phyloP scores from a whole-genome alignment of 2,329 filamentous ascomycete genomes.

The Sporothrix phasma region DNA sequence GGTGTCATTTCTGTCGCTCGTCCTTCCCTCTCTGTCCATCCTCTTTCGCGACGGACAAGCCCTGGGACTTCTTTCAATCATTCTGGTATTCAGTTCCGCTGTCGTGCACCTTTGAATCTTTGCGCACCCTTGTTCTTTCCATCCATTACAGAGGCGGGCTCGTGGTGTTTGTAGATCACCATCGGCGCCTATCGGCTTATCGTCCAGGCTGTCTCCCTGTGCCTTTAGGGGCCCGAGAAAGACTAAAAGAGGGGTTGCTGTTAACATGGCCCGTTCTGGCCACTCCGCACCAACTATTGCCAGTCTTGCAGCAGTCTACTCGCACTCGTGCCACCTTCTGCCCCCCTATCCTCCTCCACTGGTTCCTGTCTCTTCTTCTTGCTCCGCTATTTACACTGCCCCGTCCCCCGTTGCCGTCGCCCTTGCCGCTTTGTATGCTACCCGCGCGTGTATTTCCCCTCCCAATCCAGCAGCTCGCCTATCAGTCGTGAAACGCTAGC shows the following conservation, averaged over 20 bases:
- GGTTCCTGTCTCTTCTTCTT: neutral
- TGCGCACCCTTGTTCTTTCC: no score
- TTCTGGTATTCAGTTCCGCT: no score
- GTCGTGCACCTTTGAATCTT: no score
- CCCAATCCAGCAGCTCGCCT: neutral
- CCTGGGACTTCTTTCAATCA: no score
- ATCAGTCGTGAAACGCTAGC: neutral
- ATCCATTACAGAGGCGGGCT: neutral
- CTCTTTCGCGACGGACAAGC: no score
- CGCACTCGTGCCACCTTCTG: neutral
- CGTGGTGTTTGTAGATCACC: neutral
- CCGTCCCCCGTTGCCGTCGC: neutral
- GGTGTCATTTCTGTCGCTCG: no score
- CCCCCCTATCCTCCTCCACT: neutral
- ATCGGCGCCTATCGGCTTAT: constrained; percentile 4
- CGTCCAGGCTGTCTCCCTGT: neutral
- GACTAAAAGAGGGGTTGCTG: neutral
- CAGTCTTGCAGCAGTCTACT: no score
- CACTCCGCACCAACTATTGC: neutral
- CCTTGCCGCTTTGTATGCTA: neutral
- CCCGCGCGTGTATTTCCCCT: neutral
- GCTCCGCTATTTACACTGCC: neutral
- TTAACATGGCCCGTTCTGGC: neutral
- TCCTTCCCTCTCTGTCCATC: no score
- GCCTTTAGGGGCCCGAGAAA: neutral